Evolutionary conservation across 257 asterid species (phyloP).

Genomic region (Rhazya stricta): DNA sequence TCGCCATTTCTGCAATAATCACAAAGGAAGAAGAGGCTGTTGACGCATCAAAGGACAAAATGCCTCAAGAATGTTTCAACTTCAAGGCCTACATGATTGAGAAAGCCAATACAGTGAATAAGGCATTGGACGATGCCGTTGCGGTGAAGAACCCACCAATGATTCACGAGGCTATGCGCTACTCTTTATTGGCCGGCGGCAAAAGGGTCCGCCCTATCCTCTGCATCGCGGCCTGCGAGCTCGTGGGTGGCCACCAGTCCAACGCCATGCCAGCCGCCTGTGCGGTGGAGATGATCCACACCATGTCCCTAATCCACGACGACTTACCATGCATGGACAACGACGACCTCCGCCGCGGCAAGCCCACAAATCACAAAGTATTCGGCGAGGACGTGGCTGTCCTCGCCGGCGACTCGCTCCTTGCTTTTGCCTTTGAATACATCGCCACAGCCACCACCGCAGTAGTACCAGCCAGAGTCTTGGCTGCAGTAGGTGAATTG

Average conservation of each 20-base stretch:
- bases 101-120: constrained; percentile 43
- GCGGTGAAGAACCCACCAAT: constrained; percentile 40
- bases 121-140: constrained; percentile 53
- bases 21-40: constrained; percentile 28
- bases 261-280: constrained; percentile 70
- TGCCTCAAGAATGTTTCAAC: constrained; percentile 20
- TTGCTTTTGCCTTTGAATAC: constrained; percentile 54
- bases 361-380: constrained; percentile 60
- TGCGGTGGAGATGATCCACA: constrained; percentile 84
- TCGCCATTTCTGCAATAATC: constrained; percentile 26
- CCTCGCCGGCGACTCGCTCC: constrained; percentile 65
- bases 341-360: constrained; percentile 78
- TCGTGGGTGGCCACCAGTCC: constrained; percentile 60
- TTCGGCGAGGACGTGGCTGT: constrained; percentile 75
- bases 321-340: constrained; percentile 79
- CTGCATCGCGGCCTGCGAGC: constrained; percentile 75
- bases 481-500: constrained; percentile 42
- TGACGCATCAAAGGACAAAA: constrained; percentile 11
- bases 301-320: constrained; percentile 69
- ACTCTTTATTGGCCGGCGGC: constrained; percentile 66
- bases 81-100: constrained; percentile 46
- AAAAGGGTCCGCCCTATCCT: constrained; percentile 72
- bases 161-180: constrained; percentile 74
- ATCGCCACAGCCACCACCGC: constrained; percentile 25
- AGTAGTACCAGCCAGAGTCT: constrained; percentile 19